These are phyloP conservation scores for Cyberlindnera maritima DNA, from an alignment of 805 yeast genomes.

Conservation along the genomic window DNA sequence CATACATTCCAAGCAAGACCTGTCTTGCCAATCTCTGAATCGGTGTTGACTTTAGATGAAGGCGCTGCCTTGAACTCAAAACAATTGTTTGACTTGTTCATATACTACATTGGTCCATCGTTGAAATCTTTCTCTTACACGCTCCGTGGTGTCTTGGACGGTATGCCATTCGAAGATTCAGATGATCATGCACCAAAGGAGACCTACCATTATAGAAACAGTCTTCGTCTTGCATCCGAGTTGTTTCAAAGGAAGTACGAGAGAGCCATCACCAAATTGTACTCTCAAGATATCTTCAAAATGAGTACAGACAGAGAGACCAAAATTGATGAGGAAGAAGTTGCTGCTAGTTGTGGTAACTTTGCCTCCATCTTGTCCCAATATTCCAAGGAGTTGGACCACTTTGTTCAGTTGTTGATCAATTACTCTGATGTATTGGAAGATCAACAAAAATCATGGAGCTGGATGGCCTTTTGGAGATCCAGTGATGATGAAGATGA, in stretches of 20 bases:
- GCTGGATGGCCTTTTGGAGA: constrained; percentile 55
- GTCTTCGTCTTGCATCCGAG: constrained; percentile 49
- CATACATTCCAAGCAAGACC: background rate
- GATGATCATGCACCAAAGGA: constrained; percentile 35
- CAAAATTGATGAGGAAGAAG: constrained; percentile 73
- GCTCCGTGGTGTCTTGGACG: constrained; percentile 55
- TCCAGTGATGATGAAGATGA: constrained; percentile 1
- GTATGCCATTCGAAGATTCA: constrained; percentile 50
- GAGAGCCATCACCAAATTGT: constrained; percentile 55
- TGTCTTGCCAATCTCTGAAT: constrained; percentile 6
- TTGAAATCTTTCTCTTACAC: constrained; percentile 64
- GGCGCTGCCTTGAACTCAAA: constrained; percentile 26
- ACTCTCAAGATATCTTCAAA: constrained; percentile 33
- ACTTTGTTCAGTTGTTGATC: constrained; percentile 43
- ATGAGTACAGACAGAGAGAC: constrained; percentile 13
- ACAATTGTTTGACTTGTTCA: constrained; percentile 62
- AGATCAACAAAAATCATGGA: constrained; percentile 34
- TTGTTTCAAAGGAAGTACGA: constrained; percentile 56
- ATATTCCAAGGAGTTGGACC: constrained; percentile 55
- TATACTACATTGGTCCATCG: constrained; percentile 69
- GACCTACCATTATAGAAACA: constrained; percentile 42
- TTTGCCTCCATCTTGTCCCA: constrained; percentile 64
- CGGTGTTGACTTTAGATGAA: constrained; percentile 14
- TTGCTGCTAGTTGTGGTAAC: constrained; percentile 82
- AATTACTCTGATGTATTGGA: constrained; percentile 32